These are phyloP conservation scores for Silene coronaria DNA, from an alignment of 179 eudicot genomes.

Conservation along the genomic window DNA sequence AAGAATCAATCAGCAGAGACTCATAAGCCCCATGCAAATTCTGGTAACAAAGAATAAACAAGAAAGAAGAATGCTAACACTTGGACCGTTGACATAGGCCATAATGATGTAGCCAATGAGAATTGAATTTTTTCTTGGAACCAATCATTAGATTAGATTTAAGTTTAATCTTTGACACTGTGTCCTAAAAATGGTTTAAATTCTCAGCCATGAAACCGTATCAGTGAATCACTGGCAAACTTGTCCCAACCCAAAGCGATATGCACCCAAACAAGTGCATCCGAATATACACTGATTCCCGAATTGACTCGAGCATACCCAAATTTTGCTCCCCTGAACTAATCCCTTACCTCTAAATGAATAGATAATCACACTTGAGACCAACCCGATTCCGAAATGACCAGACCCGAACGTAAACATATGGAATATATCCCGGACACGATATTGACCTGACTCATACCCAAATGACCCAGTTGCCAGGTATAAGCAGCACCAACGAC, in stretches of 20 bases:
- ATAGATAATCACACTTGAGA: no score
- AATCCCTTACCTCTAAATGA: no score
- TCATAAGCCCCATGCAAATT: neutral
- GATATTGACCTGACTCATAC: neutral
- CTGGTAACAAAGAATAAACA: neutral
- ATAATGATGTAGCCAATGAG: neutral
- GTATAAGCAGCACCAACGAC: neutral
- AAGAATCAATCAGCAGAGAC: neutral
- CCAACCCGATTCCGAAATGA: no score
- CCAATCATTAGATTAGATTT: neutral
- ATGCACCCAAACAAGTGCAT: no score
- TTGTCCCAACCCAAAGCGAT: neutral
- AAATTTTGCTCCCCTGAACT: no score
- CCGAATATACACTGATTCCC: no score
- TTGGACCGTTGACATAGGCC: neutral
- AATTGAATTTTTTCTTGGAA: neutral
- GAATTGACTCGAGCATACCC: no score
- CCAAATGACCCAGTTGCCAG: neutral
- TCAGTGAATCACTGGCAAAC: neutral
- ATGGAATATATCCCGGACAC: neutral
- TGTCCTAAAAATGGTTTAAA: neutral
- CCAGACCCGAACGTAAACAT: no score
- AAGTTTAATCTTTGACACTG: neutral
- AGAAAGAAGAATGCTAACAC: neutral
- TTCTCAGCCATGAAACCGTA: neutral